Conservation (phyloP, 108 stramenopile species). For the Skeletonema marinoi region DNA sequence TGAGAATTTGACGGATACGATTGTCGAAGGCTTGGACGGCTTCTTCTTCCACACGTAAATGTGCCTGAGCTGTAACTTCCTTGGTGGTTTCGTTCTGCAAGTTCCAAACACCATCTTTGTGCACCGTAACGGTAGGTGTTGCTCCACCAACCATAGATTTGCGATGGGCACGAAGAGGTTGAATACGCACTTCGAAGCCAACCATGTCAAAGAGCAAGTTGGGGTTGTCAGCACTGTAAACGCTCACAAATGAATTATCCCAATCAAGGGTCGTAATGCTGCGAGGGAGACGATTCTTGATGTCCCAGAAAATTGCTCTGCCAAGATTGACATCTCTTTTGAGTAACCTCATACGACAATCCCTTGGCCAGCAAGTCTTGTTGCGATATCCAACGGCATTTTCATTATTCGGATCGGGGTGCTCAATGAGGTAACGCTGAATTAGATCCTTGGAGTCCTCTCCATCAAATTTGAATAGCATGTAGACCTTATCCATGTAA, state of each 20-base stretch:
- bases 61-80: conserved; percentile 98
- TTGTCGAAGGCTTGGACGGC: conserved; percentile 96
- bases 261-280: conserved; percentile 97
- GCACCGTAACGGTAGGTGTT: conserved; percentile 56
- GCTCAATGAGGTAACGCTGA: conserved; percentile 98
- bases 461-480: conserved; percentile 94
- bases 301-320: conserved; percentile 97
- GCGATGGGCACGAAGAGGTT: conserved; percentile 84
- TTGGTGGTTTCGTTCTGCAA: conserved; percentile 99
- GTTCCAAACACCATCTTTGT: conserved; percentile 99
- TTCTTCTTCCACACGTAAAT: conserved; percentile 92
- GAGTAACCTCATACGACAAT: conserved; percentile 97
- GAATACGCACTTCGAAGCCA: conserved; percentile 97
- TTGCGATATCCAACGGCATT: conserved; percentile 99
- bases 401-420: conserved; percentile 99
- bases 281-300: conserved; percentile 97
- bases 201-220: conserved; percentile 99
- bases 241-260: conserved; percentile 98
- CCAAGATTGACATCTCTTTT: conserved; percentile 99
- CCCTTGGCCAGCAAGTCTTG: conserved; percentile 99
- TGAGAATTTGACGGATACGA: conserved; percentile 96
- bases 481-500: conserved; percentile 98
- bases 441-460: conserved; percentile 97
- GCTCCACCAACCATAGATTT: conserved; percentile 61
- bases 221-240: conserved; percentile 98